Evolutionary conservation across 345 rosid genomes (phyloP), one percentile per base, ranked within the genome.

Genomic region (Cardamine occulta): DNA sequence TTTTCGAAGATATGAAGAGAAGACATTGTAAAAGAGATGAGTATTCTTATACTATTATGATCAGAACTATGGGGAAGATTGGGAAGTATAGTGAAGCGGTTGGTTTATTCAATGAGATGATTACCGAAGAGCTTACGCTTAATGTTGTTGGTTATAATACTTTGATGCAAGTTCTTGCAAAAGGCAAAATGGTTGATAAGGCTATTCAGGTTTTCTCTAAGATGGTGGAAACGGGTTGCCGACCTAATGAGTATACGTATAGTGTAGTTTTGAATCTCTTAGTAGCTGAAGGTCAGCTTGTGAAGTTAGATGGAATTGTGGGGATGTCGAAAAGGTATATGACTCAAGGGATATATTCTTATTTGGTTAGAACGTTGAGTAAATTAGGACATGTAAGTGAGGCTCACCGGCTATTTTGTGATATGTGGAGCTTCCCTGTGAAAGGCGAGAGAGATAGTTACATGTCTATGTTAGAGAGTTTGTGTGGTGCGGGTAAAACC

Each of bases 401-500:
- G 81, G 96, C 93, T 51, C 98, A 94, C 61, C 64, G 92, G 76
- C 67, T 91, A 7, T 93, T 93, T 80, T 88, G 97, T 81, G 88
- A 84, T 80, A 88, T 94, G 96, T 94, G 98, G 98, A 86, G 69
- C 79, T 82, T 82, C 70, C 91, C 88, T 68, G 97, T 90, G 61
- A 81, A 78, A 74, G 96, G 97, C 31, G 96, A 94, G 67, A 84
- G 84, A 81, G 88, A 84, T 58, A 91, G 89, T 26, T 88, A 77
- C 64, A 42, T 81, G 67, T 85, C 96, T 18, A 85, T 91, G 91
- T 59, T 94, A 44, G 98, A 90, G 74, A 88, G 88, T 75, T 80
- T 91, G 53, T 94, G 96, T 57, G 79, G 63, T 70, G 86, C 88
- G 1, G 93, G 93, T 39, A 93, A 89, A 76, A 91, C 89, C 11